Conservation (phyloP, 108 stramenopile genomes). For the Stephanodiscus triporus region DNA sequence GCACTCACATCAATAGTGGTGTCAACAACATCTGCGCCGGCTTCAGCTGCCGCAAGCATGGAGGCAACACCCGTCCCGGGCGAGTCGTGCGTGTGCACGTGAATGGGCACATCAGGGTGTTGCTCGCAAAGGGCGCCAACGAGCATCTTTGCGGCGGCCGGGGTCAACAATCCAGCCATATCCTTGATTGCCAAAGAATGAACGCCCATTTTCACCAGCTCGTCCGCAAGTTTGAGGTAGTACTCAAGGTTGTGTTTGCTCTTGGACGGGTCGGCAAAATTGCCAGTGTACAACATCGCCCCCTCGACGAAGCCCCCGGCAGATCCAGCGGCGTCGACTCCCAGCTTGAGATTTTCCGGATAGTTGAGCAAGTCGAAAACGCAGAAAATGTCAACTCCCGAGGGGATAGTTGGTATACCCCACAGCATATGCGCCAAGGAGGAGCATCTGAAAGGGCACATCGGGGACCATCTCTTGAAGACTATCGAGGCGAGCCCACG, state of each 20-base stretch:
- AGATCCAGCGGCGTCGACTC: conserved; percentile 80
- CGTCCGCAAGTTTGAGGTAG: conserved; percentile 72
- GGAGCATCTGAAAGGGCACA: conserved; percentile 74
- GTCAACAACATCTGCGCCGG: conserved; percentile 95
- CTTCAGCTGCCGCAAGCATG: conserved; percentile 87
- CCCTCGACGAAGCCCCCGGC: conserved; percentile 88
- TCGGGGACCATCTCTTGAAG: conserved; percentile 77
- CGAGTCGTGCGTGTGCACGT: conserved; percentile 98
- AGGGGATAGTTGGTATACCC: conserved; percentile 83
- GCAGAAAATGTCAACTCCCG: conserved; percentile 83
- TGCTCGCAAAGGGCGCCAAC: conserved; percentile 69
- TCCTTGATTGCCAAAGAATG: conserved; percentile 87
- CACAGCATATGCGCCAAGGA: conserved; percentile 88
- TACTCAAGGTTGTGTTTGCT: conserved; percentile 83
- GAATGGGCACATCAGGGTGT: conserved; percentile 91
- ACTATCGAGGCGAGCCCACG: conserved; percentile 77
- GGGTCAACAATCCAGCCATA: conserved; percentile 88
- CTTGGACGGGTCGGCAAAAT: conserved; percentile 56
- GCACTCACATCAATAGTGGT: conserved; percentile 67
- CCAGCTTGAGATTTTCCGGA: conserved; percentile 81
- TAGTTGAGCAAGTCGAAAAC: conserved; percentile 92
- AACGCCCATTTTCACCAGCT: conserved; percentile 67
- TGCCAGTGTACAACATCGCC: conserved; percentile 75
- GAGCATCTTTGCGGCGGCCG: conserved; percentile 67
- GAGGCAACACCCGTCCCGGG: conserved; percentile 94